Evolutionary conservation across 495 filamentous ascomycete genomes (phyloP).

Genomic region (Polyplosphaeria fusca): DNA sequence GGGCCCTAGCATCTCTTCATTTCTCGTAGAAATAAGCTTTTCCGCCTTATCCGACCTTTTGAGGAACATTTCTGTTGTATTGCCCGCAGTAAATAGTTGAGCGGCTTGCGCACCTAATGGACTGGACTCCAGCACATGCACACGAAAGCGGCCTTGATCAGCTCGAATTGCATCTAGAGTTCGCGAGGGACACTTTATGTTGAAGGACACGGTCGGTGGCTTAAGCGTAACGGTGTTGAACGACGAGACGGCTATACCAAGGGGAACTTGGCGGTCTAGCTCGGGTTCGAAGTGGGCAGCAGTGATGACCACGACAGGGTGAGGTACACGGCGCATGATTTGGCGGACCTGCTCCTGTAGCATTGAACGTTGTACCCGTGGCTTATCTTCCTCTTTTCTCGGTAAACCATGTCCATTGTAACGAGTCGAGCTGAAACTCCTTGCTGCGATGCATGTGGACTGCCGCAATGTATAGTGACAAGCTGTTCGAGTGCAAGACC

Average conservation of each 20-base stretch:
- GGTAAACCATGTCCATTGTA: too few species aligned
- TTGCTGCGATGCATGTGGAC: too few species aligned
- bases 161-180: slow-evolving; percentile 60
- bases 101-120: background rate
- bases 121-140: background rate
- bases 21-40: background rate
- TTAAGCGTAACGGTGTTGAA: slow-evolving; percentile 70
- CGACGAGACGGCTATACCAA: slow-evolving; percentile 78
- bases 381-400: too few species aligned
- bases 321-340: slow-evolving; percentile 67
- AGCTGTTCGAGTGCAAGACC: too few species aligned
- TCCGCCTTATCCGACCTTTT: background rate
- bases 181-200: slow-evolving; percentile 68
- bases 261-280: slow-evolving; percentile 27
- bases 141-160: background rate
- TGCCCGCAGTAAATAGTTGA: background rate
- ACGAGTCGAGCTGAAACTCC: too few species aligned
- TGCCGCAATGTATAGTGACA: too few species aligned
- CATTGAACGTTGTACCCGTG: too few species aligned
- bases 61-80: background rate
- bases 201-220: slow-evolving; percentile 77
- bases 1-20: background rate
- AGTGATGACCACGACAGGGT: slow-evolving; percentile 73
- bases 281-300: slow-evolving; percentile 29
- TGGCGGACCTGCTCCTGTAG: slow-evolving; percentile 3